Evolutionary conservation across 768 basidiomycete genomes (phyloP).

Genomic region (Tylopilus plumbeoviolaceoides): DNA sequence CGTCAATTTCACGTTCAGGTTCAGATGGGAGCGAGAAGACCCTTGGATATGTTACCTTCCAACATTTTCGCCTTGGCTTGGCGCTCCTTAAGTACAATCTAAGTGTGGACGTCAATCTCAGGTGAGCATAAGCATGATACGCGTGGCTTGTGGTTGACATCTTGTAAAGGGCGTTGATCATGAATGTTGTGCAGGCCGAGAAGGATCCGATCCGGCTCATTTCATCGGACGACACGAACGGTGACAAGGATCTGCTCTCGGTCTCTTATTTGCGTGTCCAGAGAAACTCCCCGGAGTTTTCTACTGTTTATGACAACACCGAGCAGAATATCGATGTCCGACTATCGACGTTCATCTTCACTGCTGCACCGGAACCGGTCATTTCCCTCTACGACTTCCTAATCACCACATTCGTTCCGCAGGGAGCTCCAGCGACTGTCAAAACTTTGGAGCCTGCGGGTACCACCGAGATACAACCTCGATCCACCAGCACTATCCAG

Average conservation of each 20-base stretch:
- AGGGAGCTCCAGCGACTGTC: slow-evolving; percentile 6
- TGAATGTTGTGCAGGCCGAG: slow-evolving; percentile 64
- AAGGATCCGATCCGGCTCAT: slow-evolving; percentile 57
- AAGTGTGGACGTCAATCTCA: slow-evolving; percentile 77
- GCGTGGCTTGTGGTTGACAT: slow-evolving; percentile 6
- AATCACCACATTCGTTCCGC: slow-evolving; percentile 90
- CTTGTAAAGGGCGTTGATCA: slow-evolving; percentile 58
- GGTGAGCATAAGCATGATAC: slow-evolving; percentile 37
- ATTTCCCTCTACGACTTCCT: slow-evolving; percentile 86
- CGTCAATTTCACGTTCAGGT: slow-evolving; percentile 69
- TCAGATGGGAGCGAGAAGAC: slow-evolving; percentile 60
- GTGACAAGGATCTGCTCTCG: slow-evolving; percentile 65
- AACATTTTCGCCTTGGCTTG: slow-evolving; percentile 73
- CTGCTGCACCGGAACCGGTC: slow-evolving; percentile 86
- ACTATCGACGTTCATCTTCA: slow-evolving; percentile 88
- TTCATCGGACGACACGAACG: slow-evolving; percentile 49
- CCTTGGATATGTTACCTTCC: slow-evolving; percentile 75
- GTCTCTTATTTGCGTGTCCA: slow-evolving; percentile 80
- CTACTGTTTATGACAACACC: slow-evolving; percentile 72
- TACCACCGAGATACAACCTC: slow-evolving; percentile 1
- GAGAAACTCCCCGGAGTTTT: slow-evolving; percentile 81
- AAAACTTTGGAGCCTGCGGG: slow-evolving; percentile 9
- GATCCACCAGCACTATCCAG: slow-evolving; percentile 58
- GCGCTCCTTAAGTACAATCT: slow-evolving; percentile 80
- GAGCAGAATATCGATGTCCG: slow-evolving; percentile 86